Percentiles rank a stretch among this genome's conserved stretches.
Conservation (phyloP, 2,329 filamentous ascomycete genomes). For the Fusarium subglutinans region DNA sequence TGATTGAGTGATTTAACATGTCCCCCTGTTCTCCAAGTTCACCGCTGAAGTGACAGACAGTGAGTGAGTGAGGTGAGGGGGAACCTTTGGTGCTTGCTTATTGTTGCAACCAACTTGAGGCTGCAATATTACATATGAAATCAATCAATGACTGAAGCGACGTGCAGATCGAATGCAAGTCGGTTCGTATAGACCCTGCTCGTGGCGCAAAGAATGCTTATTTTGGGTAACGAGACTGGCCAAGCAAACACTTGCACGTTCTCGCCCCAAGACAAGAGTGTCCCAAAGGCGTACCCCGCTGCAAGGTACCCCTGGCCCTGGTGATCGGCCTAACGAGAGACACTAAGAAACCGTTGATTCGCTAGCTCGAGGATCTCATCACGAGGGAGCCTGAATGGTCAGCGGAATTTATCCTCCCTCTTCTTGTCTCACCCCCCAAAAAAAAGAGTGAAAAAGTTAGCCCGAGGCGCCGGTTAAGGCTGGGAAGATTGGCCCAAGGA, state of each 20-base stretch:
- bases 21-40: neutral
- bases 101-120: neutral
- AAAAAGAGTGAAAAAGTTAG: neutral
- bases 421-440: neutral
- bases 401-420: neutral
- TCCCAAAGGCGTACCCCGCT: neutral
- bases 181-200: constrained; percentile 26
- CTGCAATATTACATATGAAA: neutral
- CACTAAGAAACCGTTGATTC: constrained; percentile 16
- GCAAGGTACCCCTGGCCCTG: neutral
- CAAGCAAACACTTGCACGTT: constrained; percentile 24
- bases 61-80: neutral
- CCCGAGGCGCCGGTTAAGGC: constrained; percentile 6
- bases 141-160: neutral
- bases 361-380: constrained; percentile 4
- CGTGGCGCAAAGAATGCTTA: constrained; percentile 17
- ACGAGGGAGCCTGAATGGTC: neutral
- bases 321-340: constrained; percentile 1
- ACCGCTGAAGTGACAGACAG: neutral
- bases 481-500: neutral
- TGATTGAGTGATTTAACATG: constrained; percentile 1
- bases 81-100: constrained; percentile 7
- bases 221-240: constrained; percentile 22
- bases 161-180: constrained; percentile 24
- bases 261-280: neutral